Evolutionary conservation across 345 rosid genomes (phyloP), one percentile per base, ranked within the genome.

Genomic region (Eutrema japonicum): DNA sequence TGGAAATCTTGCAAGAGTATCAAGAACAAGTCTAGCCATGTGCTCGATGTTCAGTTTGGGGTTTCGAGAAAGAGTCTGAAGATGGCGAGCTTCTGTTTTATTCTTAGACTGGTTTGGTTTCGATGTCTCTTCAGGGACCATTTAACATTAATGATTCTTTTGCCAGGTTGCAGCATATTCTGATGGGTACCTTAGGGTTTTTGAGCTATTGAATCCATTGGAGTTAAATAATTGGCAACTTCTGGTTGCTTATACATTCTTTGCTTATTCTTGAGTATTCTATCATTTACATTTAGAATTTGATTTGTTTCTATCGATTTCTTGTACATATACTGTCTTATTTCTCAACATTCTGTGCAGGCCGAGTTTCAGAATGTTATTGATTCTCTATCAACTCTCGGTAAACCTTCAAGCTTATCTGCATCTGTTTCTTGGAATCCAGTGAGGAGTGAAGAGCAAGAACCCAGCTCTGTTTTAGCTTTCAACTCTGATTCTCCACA

Each of bases 401-500:
- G 84, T 11, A 87, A 78, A 76, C 88, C 85, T 37, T 78, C 79
- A 16, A 86, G 96, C 82, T 74, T 76, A 47, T 88, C 96, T 16
- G 92, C 96, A 4, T 86, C 93, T 66, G 79, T 92, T 78, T 95
- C 92, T 79, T 95, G 97, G 99, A 95, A 87, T 72, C 87, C 90
- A 26, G 65, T 43, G 35, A 85, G 66, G 72, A 85, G 82, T 77
- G 92, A 84, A 56, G 84, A 76, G 80, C 90, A 86, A 77, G 96
- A 88, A 79, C 78, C 88, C 5, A 87, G 96, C 81, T 95, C 92
- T 86, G 85, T 88, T 81, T 47, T 89, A 77, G 96, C 88, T 68
- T 92, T 88, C 75, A 88, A 85, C 74, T 88, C 97, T 18, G 85
- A 88, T 57, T 82, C 87, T 11, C 86, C 88, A 8, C 86, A 84